These are phyloP conservation scores for Vanilla planifolia DNA, from an alignment of 106 monocot species.

Conservation along the genomic window DNA sequence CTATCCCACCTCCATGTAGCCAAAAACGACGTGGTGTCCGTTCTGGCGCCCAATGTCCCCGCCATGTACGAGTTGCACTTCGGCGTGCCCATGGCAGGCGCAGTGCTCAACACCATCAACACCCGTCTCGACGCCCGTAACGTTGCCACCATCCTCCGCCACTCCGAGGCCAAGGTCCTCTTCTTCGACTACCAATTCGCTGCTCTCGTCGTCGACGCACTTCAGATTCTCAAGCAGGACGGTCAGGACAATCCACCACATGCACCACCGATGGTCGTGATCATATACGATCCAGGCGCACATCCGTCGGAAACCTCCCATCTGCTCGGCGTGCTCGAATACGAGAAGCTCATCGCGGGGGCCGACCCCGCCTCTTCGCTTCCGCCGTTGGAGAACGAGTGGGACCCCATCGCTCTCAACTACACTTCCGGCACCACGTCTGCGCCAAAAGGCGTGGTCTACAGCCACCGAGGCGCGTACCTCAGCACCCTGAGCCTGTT, in stretches of 20 bases:
- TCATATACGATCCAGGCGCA: constrained; percentile 39
- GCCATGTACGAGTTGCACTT: constrained; percentile 81
- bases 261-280: constrained; percentile 18
- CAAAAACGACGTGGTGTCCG: constrained; percentile 75
- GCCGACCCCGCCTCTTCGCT: constrained; percentile 28
- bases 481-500: constrained; percentile 61
- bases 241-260: no score
- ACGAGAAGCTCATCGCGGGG: constrained; percentile 44
- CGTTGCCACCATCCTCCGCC: constrained; percentile 48
- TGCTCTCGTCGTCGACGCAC: constrained; percentile 25
- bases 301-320: no score
- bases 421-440: constrained; percentile 94
- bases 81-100: constrained; percentile 82
- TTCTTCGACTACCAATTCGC: constrained; percentile 62
- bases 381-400: constrained; percentile 44
- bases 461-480: constrained; percentile 91
- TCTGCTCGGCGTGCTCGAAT: constrained; percentile 44
- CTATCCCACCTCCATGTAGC: constrained; percentile 28
- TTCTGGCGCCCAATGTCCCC: constrained; percentile 66
- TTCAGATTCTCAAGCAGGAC: constrained; percentile 7
- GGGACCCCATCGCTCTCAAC: constrained; percentile 69
- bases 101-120: constrained; percentile 76
- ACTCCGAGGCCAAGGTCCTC: constrained; percentile 56
- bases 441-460: constrained; percentile 81
- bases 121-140: constrained; percentile 43